Base-by-base conservation (phyloP, 225 moss, liverwort and hornwort species). In the Pseudisothecium myosuroides region DNA sequence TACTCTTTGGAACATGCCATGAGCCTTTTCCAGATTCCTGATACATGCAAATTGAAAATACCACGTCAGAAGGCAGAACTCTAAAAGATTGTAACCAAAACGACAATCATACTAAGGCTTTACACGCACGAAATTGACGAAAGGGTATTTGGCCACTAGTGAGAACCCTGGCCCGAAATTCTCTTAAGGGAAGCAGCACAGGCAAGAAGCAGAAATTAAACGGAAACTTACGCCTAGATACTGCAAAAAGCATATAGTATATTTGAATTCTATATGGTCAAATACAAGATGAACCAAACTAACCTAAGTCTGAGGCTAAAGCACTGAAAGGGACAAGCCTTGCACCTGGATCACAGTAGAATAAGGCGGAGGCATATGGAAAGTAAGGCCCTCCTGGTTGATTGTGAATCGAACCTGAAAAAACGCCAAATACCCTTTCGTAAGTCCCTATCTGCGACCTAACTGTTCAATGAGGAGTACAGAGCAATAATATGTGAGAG, bases 341-440 rank as follows among this genome's bases (percentile, higher is more conserved):
- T 82, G 88, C 90, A 96, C 98, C 98, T 98, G 98, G 84, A 96
- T 96, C 60, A 97, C 95, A 88, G 95, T 91, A 59, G 98, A 95
- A 88, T 96, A 98, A 75, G 97, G 98, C 41, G 97, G 97, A 49
- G 98, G 98, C 94, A 96, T 92, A 88, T 96, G 96, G 59, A 96
- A 95, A 86, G 88, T 61, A 85, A 92, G 96, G 47, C 96, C 97
- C 17, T 90, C 89, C 80, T 85, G 91, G 75, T 90, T 95, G 67
- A 94, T 80, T 50, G 96, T 90, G 72, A 91, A 97, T 45, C 96
- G 96, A 47, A 95, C 96, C 98, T 98, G 93, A 43, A 88, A 90
- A 87, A 75, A 75, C 60, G 75, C 73, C 87, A 83, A 82, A 59
- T 49, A 88, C 71, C 45, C 31, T 63, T 76, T 78, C 59, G 41